Evolutionary conservation across 805 yeast species (phyloP), one percentile per base, ranked within the genome.

Genomic region (Kluyveromyces nonfermentans): DNA sequence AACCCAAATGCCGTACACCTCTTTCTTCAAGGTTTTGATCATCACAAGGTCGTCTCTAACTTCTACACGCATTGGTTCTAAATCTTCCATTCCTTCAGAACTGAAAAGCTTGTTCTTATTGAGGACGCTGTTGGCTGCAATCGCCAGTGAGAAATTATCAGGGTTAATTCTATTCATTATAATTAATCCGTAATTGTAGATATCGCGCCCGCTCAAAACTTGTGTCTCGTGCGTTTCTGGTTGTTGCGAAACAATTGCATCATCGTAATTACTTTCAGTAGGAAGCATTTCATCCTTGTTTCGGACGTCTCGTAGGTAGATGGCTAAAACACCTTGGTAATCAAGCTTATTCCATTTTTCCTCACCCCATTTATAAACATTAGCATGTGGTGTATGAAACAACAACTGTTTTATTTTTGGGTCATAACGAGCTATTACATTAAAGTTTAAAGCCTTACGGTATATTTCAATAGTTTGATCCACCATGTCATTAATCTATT

Each of bases 1-100:
- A 17, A 84, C 71, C 93, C 93, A 85, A 39, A 85, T 65, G 1
- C 94, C 94, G 59, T 73, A 84, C 10, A 83, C 80, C 37, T 81
- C 85, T 18, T 83, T 87, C 41, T 74, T 65, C 41, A 80, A 65
- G 54, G 78, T 80, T 57, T 79, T 79, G 17, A 85, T 74, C 43
- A 85, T 84, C 34, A 85, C 75, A 56, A 83, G 69, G 45, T 80
- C 82, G 45, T 78, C 85, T 49, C 78, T 77, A 46, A 77, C 71
- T 51, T 84, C 90, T 32, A 80, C 78, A 39, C 79, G 77, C 74
- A 82, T 74, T 44, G 72, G 74, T 40, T 64, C 65, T 39, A 68
- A 47, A 1, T 67, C 67, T 39, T 62, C 55, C 25, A 50, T 43
- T 14, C 44, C 41, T 30, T 57, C 56, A 3, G 55, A 49, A 31